These are phyloP conservation scores for Auricularia cornea DNA, from an alignment of 768 basidiomycete genomes.

Conservation along the genomic window DNA sequence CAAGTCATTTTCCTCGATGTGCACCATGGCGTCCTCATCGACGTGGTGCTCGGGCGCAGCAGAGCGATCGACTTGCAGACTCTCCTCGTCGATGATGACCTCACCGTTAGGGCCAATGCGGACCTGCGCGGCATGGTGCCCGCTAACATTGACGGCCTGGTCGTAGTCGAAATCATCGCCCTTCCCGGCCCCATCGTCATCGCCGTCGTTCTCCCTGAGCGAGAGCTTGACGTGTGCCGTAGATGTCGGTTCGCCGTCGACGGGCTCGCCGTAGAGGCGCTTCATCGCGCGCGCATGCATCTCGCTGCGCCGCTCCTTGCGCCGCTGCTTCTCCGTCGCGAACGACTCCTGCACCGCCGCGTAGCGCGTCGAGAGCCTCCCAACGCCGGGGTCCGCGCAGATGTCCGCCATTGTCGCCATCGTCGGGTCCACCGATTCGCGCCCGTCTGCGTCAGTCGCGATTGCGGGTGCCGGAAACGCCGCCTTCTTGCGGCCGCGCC, in stretches of 20 bases:
- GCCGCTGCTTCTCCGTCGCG: slow-evolving; percentile 7
- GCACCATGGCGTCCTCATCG: slow-evolving; percentile 57
- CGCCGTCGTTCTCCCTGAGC: slow-evolving; percentile 12
- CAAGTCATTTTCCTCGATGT: slow-evolving; percentile 73
- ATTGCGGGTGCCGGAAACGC: neutral
- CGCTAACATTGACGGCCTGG: slow-evolving; percentile 50
- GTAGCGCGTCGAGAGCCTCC: slow-evolving; percentile 71
- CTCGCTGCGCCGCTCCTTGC: slow-evolving; percentile 3
- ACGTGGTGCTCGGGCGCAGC: slow-evolving; percentile 37
- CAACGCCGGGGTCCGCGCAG: slow-evolving; percentile 70
- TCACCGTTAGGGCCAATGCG: slow-evolving; percentile 83
- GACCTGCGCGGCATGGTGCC: slow-evolving; percentile 73
- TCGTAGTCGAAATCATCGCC: slow-evolving; percentile 58
- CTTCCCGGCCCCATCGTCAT: slow-evolving; percentile 41
- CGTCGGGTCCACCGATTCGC: slow-evolving; percentile 76
- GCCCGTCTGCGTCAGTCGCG: slow-evolving; percentile 43
- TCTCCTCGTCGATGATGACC: slow-evolving; percentile 79
- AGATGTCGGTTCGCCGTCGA: neutral
- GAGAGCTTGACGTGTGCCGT: neutral
- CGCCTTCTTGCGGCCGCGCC: neutral
- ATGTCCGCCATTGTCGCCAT: slow-evolving; percentile 73
- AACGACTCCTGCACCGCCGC: slow-evolving; percentile 43
- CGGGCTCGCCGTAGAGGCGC: slow-evolving; percentile 5
- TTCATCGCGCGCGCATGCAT: slow-evolving; percentile 10
- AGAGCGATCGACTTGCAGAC: slow-evolving; percentile 67